Evolutionary conservation across 176 grass and related monocot genomes (phyloP).

Genomic region (Rhynchospora pubera): DNA sequence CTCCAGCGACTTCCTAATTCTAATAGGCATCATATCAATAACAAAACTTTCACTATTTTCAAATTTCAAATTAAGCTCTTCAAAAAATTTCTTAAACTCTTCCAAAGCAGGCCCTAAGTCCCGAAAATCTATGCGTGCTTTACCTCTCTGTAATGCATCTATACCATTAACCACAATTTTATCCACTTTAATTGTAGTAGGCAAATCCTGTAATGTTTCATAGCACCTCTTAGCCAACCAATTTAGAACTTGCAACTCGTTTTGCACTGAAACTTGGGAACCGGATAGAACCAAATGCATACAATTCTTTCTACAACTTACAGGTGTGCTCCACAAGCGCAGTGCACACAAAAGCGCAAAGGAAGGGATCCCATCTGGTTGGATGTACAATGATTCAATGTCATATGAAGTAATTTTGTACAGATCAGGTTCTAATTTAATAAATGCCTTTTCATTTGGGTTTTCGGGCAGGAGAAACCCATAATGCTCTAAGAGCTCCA

Average conservation of each 20-base stretch:
- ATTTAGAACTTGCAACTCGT: constrained; percentile 61
- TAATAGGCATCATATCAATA: constrained; percentile 26
- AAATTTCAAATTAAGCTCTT: constrained; percentile 29
- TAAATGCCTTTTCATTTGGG: constrained; percentile 77
- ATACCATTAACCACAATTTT: constrained; percentile 36
- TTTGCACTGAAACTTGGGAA: constrained; percentile 62
- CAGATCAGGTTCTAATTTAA: constrained; percentile 58
- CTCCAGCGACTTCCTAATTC: constrained; percentile 39
- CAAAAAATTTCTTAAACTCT: constrained; percentile 40
- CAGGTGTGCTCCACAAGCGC: constrained; percentile 51
- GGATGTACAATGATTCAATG: constrained; percentile 62
- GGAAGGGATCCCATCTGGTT: constrained; percentile 64
- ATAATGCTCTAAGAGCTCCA: constrained; percentile 92
- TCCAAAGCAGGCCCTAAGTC: constrained; percentile 17
- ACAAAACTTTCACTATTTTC: constrained; percentile 17
- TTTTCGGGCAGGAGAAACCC: constrained; percentile 75
- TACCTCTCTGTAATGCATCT: constrained; percentile 28
- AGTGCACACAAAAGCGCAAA: constrained; percentile 64
- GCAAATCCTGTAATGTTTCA: constrained; percentile 38
- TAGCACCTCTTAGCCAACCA: constrained; percentile 57
- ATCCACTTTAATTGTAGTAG: constrained; percentile 47
- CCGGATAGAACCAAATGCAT: constrained; percentile 50
- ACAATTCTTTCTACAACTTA: constrained; percentile 32
- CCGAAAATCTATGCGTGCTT: constrained; percentile 23
- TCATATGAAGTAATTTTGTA: constrained; percentile 45